A percentile compares a stretch with the other conserved stretches of the same genome.
Conservation (phyloP, 192 early-diverging fungal species). For the Podila epicladia region DNA sequence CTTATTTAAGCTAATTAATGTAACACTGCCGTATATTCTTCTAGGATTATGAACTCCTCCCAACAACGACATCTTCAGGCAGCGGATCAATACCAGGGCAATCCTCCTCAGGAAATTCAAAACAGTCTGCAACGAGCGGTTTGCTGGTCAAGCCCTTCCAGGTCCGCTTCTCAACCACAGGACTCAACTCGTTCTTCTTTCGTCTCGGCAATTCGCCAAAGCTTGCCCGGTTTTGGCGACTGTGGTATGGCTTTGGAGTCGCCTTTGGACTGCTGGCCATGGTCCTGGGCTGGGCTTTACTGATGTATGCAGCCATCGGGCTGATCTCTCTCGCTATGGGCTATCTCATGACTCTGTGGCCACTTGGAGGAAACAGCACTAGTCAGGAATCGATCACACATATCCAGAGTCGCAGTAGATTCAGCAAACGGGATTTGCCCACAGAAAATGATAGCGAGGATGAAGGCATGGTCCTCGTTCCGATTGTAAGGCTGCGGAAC, state of each 20-base stretch:
- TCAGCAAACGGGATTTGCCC: constrained; percentile 19
- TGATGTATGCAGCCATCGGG: constrained; percentile 58
- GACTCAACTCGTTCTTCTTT: constrained; percentile 55
- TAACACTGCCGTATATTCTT: too few species aligned
- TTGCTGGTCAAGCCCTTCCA: constrained; percentile 56
- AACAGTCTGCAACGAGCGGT: constrained; percentile 7
- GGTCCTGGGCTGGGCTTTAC: constrained; percentile 55
- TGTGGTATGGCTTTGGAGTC: constrained; percentile 67
- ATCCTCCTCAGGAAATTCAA: background rate
- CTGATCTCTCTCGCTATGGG: constrained; percentile 26
- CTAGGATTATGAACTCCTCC: constrained; percentile 43
- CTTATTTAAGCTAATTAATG: too few species aligned
- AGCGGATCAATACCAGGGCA: constrained; percentile 10
- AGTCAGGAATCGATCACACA: background rate
- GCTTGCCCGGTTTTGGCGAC: constrained; percentile 60
- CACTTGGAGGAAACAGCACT: constrained; percentile 3
- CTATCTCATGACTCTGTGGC: constrained; percentile 17
- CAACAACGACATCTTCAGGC: constrained; percentile 2
- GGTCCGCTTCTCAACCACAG: constrained; percentile 59
- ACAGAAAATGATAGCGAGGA: constrained; percentile 7
- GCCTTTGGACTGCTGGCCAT: constrained; percentile 56
- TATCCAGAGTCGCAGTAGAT: background rate
- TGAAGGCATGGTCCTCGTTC: constrained; percentile 61
- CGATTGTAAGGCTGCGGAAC: constrained; percentile 58
- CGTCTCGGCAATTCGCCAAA: constrained; percentile 37